Percentiles rank a stretch among this genome's conserved stretches.
These are phyloP conservation scores for Pterocarpus santalinus DNA, from an alignment of 306 rosid genomes.

Conservation along the genomic window DNA sequence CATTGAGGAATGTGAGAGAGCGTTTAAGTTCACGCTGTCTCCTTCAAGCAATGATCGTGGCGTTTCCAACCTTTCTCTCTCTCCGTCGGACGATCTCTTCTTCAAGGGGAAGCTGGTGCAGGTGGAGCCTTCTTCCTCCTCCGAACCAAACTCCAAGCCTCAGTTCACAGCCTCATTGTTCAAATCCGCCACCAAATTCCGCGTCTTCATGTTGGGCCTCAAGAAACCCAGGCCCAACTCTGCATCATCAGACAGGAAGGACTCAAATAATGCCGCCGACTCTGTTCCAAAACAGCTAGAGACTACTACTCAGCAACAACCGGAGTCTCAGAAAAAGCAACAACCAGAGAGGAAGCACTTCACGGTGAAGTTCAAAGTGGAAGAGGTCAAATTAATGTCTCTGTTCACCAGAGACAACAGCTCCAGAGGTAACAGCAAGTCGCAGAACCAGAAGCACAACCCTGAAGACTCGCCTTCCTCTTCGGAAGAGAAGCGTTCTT, in stretches of 20 bases:
- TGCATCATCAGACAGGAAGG: conserved; percentile 47
- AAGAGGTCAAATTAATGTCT: conserved; percentile 87
- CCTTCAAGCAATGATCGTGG: conserved; percentile 74
- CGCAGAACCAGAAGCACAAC: conserved; percentile 47
- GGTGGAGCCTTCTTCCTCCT: conserved; percentile 63
- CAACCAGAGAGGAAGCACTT: conserved; percentile 57
- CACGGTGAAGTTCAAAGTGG: conserved; percentile 83
- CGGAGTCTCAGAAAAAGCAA: conserved; percentile 24
- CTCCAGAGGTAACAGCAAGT: conserved; percentile 56
- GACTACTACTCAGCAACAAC: conserved; percentile 17
- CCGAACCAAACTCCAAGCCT: conserved; percentile 69
- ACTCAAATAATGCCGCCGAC: conserved; percentile 41
- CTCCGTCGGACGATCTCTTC: conserved; percentile 79
- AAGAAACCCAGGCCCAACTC: conserved; percentile 64
- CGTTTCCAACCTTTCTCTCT: conserved; percentile 72
- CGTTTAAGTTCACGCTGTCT: conserved; percentile 80
- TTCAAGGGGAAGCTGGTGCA: conserved; percentile 81
- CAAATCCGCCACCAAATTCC: conserved; percentile 89
- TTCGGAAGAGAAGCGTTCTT: conserved; percentile 76
- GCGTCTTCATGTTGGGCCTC: conserved; percentile 82
- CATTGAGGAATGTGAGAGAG: conserved; percentile 55
- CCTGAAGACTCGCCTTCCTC: conserved; percentile 50
- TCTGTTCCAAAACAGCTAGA: conserved; percentile 13
- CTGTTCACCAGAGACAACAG: conserved; percentile 82
- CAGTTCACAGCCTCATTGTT: conserved; percentile 71